phyloP scores from a whole-genome alignment of 108 stramenopile genomes.

The Cyclotella distinguenda region DNA sequence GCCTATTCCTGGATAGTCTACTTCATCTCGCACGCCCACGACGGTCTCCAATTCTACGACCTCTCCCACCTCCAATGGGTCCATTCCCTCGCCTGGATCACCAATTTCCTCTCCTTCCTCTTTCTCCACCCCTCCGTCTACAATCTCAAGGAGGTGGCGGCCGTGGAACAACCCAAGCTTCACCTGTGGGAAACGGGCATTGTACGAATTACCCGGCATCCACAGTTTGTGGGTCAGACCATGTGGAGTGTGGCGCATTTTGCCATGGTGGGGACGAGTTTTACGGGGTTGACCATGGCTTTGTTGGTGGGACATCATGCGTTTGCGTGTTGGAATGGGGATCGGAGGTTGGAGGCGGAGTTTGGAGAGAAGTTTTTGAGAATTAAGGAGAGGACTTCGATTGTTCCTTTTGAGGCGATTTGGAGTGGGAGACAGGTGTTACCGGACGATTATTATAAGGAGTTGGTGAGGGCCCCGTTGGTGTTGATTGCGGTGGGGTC shows the following conservation, averaged over 20 bases:
- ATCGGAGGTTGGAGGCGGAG: slow-evolving; percentile 77
- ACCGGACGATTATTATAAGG: slow-evolving; percentile 90
- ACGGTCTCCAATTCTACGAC: slow-evolving; percentile 89
- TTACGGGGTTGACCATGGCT: slow-evolving; percentile 77
- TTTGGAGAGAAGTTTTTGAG: slow-evolving; percentile 79
- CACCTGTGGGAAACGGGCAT: slow-evolving; percentile 95
- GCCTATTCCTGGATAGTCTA: slow-evolving; percentile 91
- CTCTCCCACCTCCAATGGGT: slow-evolving; percentile 53
- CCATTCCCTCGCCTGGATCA: slow-evolving; percentile 63
- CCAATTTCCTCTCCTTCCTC: slow-evolving; percentile 84
- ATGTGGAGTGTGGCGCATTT: slow-evolving; percentile 94
- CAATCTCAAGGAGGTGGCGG: slow-evolving; percentile 93
- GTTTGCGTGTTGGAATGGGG: slow-evolving; percentile 94
- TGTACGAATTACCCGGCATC: slow-evolving; percentile 95
- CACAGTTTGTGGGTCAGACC: slow-evolving; percentile 90
- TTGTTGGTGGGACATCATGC: slow-evolving; percentile 89
- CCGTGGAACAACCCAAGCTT: slow-evolving; percentile 78
- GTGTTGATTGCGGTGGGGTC: slow-evolving; percentile 86
- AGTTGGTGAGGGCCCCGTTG: slow-evolving; percentile 91
- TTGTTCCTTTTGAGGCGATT: slow-evolving; percentile 91
- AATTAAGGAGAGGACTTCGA: slow-evolving; percentile 78
- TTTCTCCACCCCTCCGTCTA: slow-evolving; percentile 95
- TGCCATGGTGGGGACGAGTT: slow-evolving; percentile 86
- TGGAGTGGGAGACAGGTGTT: slow-evolving; percentile 83
- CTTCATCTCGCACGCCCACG: slow-evolving; percentile 93